These are phyloP conservation scores for Corylus heterophylla DNA, from an alignment of 306 rosid species.

Conservation along the genomic window DNA sequence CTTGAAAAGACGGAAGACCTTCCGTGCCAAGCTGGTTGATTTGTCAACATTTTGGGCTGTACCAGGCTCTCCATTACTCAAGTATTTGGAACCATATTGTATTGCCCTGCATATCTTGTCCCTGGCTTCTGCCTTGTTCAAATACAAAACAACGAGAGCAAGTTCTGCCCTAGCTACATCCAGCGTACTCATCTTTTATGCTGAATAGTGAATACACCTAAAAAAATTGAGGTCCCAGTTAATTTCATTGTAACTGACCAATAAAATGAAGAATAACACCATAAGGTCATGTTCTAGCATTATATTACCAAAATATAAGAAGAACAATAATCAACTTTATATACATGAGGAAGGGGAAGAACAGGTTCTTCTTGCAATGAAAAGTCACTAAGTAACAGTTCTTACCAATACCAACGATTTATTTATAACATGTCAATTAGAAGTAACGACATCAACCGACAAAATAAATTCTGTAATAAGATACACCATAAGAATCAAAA, in stretches of 20 bases:
- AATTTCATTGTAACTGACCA: conserved; percentile 1
- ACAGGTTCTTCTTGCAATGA: not conserved
- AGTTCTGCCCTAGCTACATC: conserved; percentile 94
- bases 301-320: not conserved
- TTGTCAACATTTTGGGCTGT: conserved; percentile 91
- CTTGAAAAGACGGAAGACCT: conserved; percentile 96
- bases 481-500: not conserved
- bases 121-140: conserved; percentile 97
- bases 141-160: conserved; percentile 74
- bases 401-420: not conserved
- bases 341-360: not conserved
- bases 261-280: not conserved
- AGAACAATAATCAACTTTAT: not conserved
- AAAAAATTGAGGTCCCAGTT: conserved; percentile 16
- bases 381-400: not conserved
- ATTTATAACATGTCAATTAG: not conserved
- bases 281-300: not conserved
- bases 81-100: conserved; percentile 94
- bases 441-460: not conserved
- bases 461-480: not conserved
- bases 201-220: conserved; percentile 17
- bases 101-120: conserved; percentile 99
- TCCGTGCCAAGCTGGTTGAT: conserved; percentile 91
- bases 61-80: conserved; percentile 93
- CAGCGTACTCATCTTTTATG: conserved; percentile 77